Evolutionary conservation across 805 yeast genomes (phyloP).

Genomic region (Metschnikowia lochheadii): DNA sequence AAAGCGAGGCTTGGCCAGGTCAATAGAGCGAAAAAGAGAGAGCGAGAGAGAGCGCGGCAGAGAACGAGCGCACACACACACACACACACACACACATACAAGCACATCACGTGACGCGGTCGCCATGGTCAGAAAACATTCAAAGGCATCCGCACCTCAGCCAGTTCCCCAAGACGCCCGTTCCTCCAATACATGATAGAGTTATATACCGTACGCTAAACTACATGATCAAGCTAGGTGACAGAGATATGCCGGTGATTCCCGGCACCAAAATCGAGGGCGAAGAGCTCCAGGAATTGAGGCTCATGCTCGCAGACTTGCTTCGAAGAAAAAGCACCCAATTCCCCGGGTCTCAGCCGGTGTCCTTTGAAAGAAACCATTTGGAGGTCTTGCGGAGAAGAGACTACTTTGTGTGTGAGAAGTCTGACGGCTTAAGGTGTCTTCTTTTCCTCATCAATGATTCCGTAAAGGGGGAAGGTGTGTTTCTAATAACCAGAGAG

Average conservation of each 20-base stretch:
- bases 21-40: not conserved
- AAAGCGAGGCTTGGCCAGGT: not conserved
- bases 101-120: not conserved
- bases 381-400: slow-evolving; percentile 56
- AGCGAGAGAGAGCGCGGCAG: not conserved
- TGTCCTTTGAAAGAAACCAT: slow-evolving; percentile 78
- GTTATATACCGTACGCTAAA: not conserved
- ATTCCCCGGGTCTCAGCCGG: slow-evolving; percentile 95
- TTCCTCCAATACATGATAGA: not conserved
- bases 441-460: slow-evolving; percentile 64
- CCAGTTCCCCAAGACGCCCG: not conserved
- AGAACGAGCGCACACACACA: too few species aligned
- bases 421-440: slow-evolving; percentile 89
- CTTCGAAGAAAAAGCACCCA: slow-evolving; percentile 50
- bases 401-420: slow-evolving; percentile 94
- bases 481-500: slow-evolving; percentile 83
- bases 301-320: slow-evolving; percentile 62
- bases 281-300: slow-evolving; percentile 62
- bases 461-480: slow-evolving; percentile 78
- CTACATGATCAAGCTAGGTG: slow-evolving; percentile 35
- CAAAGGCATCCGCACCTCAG: not conserved
- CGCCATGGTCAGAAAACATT: not conserved
- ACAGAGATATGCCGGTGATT: slow-evolving; percentile 68
- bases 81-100: too few species aligned
- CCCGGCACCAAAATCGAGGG: slow-evolving; percentile 82